phyloP scores from a whole-genome alignment of 2,329 filamentous ascomycete genomes.

The Alternaria postmessia region DNA sequence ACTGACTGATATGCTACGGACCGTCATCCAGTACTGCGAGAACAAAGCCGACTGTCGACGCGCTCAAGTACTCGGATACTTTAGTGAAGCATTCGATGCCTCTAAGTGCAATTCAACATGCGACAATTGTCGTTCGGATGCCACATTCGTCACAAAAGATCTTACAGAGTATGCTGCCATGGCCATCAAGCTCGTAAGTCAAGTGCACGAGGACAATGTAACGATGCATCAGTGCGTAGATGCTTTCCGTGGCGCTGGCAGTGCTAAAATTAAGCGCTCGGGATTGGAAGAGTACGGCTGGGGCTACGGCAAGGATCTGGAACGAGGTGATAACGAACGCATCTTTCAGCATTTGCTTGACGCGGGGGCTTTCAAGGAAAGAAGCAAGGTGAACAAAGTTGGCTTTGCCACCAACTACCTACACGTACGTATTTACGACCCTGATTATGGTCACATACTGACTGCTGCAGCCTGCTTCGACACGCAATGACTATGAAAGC shows the following conservation, averaged over 20 bases:
- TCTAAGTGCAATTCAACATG: slow-evolving; percentile 77
- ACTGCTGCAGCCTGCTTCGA: slow-evolving; percentile 52
- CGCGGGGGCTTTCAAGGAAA: slow-evolving; percentile 76
- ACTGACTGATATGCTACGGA: slow-evolving; percentile 83
- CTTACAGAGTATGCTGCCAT: slow-evolving; percentile 77
- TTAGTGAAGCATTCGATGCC: slow-evolving; percentile 81
- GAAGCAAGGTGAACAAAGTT: slow-evolving; percentile 69
- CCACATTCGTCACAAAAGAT: slow-evolving; percentile 76
- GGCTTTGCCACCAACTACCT: slow-evolving; percentile 81
- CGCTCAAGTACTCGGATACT: slow-evolving; percentile 90
- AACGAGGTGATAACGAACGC: slow-evolving; percentile 79
- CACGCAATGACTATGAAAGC: slow-evolving; percentile 55
- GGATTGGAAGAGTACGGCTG: slow-evolving; percentile 61
- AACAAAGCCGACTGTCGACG: slow-evolving; percentile 88
- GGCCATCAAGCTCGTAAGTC: slow-evolving; percentile 72
- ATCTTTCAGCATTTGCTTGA: slow-evolving; percentile 80
- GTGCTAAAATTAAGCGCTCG: slow-evolving; percentile 65
- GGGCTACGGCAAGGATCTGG: slow-evolving; percentile 73
- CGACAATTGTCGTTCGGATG: slow-evolving; percentile 85
- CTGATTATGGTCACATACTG: slow-evolving; percentile 14
- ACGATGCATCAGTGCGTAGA: slow-evolving; percentile 80
- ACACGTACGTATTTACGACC: slow-evolving; percentile 57
- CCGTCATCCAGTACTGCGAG: slow-evolving; percentile 87
- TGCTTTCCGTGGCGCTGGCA: slow-evolving; percentile 75
- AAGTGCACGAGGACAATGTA: slow-evolving; percentile 66